Base-by-base conservation (phyloP, 1,284 basidiomycete species). In the Pseudozyma sp. region DNA sequence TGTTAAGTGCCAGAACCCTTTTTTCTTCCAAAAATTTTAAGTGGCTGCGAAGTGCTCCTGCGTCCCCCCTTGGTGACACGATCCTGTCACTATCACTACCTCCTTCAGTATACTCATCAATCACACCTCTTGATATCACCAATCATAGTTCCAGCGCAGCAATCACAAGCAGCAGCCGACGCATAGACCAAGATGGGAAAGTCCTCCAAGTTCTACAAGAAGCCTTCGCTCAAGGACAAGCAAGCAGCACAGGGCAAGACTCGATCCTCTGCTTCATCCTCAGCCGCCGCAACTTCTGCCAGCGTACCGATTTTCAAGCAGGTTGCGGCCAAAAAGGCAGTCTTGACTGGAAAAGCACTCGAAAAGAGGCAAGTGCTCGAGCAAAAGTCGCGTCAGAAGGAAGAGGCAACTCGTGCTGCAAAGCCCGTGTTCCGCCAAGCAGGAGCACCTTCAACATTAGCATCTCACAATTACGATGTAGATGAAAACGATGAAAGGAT, bases 151-250 rank as follows among this genome's bases (percentile, higher is more conserved):
- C 3, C 16, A 12, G 16, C 39, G 3, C 8, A 40, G 11, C 14
- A n/a, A n/a, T n/a, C 4, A 13, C 43, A 44, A 13, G 10, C 14
- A 44, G 34, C 18, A 38, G 16, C 21, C 12, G n/a, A n/a, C n/a
- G 25, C 6, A 3, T n/a, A 50, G n/a, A 39, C 16, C 53, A 47
- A 36, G 8, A 77, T 77, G 75, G 75, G 75, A 63, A 73, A 70
- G 45, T 70, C 75, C 18, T 65, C 70, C 21, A 77, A 77, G 48
- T 73, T 77, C 55, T 77, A 73, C 64, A 77, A 77, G 67, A 73
- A 72, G 56, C 67, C 75, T 6, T 62, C 75, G 40, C 70, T 77
- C 48, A 77, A 73, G 43, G 66, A 77, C 54, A 70, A 68, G 67
- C 70, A 77, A 42, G 51, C 65, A 12, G 58, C 51, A 11, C 52